Evolutionary conservation across 176 grass and related monocot species (phyloP).

Genomic region (Saccharum spontaneum): DNA sequence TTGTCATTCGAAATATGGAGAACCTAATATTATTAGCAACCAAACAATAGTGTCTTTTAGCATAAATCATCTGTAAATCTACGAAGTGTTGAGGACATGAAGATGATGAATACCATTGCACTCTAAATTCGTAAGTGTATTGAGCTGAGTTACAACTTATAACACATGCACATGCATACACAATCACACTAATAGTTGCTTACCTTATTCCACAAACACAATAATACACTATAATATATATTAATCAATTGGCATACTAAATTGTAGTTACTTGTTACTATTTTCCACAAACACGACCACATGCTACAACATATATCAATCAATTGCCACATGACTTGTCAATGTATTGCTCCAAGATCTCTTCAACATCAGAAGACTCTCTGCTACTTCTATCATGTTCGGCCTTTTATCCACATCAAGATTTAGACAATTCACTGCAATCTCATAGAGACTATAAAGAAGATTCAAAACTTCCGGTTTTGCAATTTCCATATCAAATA

Average conservation of each 20-base stretch:
- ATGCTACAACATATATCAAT: neutral
- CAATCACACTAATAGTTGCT: neutral
- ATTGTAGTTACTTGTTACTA: no score
- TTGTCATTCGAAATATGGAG: no score
- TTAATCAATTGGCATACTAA: no score
- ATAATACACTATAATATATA: no score
- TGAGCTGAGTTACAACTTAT: neutral
- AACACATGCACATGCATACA: neutral
- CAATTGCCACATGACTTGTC: neutral
- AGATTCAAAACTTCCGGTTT: neutral
- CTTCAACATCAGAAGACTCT: neutral
- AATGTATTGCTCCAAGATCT: neutral
- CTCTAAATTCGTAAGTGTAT: neutral
- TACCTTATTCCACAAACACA: neutral
- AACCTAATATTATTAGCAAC: no score
- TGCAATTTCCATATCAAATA: neutral
- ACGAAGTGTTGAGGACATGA: no score
- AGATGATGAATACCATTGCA: no score
- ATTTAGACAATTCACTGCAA: neutral
- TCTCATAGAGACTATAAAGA: neutral
- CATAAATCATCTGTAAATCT: neutral
- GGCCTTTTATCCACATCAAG: neutral
- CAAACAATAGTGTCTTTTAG: neutral
- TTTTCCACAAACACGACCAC: no score
- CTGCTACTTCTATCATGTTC: neutral